These are phyloP conservation scores for Trypanosoma grayi DNA, from an alignment of 208 protist genomes.

Conservation along the genomic window DNA sequence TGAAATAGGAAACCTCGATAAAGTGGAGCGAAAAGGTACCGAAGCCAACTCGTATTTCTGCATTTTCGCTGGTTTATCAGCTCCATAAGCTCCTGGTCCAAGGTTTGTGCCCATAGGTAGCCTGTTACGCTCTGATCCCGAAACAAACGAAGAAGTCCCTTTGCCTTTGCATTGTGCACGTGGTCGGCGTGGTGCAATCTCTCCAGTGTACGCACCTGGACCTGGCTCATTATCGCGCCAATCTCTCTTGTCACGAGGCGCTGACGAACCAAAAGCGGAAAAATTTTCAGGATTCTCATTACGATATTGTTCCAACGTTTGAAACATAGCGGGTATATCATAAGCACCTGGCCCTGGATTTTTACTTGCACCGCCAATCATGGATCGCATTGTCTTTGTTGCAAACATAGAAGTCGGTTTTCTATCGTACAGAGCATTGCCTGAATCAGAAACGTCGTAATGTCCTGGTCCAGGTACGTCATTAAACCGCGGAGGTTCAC, in stretches of 20 bases:
- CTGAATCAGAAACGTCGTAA: constrained; percentile 42
- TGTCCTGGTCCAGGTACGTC: constrained; percentile 67
- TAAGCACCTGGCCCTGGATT: constrained; percentile 79
- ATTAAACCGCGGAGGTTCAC: constrained; percentile 22
- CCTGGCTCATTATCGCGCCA: constrained; percentile 40
- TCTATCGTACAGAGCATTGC: constrained; percentile 26
- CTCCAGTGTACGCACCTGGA: constrained; percentile 70
- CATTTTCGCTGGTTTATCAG: constrained; percentile 23
- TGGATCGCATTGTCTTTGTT: constrained; percentile 51
- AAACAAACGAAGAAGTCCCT: constrained; percentile 54
- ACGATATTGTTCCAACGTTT: constrained; percentile 19
- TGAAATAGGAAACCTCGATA: constrained; percentile 48
- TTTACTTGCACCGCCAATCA: constrained; percentile 13
- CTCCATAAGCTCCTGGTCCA: constrained; percentile 69
- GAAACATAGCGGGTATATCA: constrained; percentile 35
- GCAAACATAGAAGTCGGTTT: constrained; percentile 86
- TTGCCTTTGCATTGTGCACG: constrained; percentile 11
- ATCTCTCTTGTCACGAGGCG: constrained; percentile 33
- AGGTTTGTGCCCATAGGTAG: constrained; percentile 23
- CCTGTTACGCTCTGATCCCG: constrained; percentile 45
- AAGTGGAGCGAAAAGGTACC: constrained; percentile 62
- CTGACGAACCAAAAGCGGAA: constrained; percentile 65
- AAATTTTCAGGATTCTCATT: constrained; percentile 33
- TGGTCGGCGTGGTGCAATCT: constrained; percentile 69
- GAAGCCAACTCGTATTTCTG: constrained; percentile 15